Percentiles rank a stretch among this genome's conserved stretches.
Conservation (phyloP, 805 yeast genomes). For the Suhomyces prunicola region DNA sequence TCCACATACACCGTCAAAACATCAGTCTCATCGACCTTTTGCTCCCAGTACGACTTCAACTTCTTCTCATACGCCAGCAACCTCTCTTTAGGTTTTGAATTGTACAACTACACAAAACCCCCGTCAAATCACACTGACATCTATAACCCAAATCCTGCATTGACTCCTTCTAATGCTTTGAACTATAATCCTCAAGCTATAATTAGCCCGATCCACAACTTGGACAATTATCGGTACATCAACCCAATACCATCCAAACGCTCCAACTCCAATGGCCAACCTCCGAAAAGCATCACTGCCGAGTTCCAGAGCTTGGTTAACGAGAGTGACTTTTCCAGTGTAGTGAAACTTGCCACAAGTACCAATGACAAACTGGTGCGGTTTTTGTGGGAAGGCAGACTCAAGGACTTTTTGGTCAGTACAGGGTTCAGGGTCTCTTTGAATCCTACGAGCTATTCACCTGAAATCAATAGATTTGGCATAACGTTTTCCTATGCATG, state of each 20-base stretch:
- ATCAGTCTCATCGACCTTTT: slow-evolving; percentile 67
- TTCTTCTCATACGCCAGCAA: slow-evolving; percentile 87
- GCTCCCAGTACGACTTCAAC: slow-evolving; percentile 86
- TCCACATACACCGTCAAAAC: slow-evolving; percentile 86
- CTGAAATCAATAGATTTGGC: slow-evolving; percentile 54
- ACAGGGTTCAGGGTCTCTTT: slow-evolving; percentile 62
- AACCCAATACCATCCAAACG: slow-evolving; percentile 17
- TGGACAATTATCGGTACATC: slow-evolving; percentile 24
- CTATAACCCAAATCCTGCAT: background rate
- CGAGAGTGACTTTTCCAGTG: slow-evolving; percentile 60
- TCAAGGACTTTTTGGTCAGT: slow-evolving; percentile 72
- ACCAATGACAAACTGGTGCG: slow-evolving; percentile 58
- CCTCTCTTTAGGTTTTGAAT: slow-evolving; percentile 79
- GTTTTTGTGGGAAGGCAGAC: slow-evolving; percentile 84
- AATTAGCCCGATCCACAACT: slow-evolving; percentile 24
- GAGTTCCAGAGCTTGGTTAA: slow-evolving; percentile 51
- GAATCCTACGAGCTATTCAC: slow-evolving; percentile 35
- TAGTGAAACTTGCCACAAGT: slow-evolving; percentile 70
- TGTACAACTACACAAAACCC: slow-evolving; percentile 51
- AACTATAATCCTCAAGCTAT: slow-evolving; percentile 4
- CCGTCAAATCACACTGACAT: background rate
- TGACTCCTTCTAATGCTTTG: background rate
- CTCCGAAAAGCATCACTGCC: slow-evolving; percentile 40
- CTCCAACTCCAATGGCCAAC: background rate
- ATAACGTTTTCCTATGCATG: slow-evolving; percentile 61